These are phyloP conservation scores for Furcasterigmium sp. DNA, from an alignment of 2,329 filamentous ascomycete species.

Conservation along the genomic window DNA sequence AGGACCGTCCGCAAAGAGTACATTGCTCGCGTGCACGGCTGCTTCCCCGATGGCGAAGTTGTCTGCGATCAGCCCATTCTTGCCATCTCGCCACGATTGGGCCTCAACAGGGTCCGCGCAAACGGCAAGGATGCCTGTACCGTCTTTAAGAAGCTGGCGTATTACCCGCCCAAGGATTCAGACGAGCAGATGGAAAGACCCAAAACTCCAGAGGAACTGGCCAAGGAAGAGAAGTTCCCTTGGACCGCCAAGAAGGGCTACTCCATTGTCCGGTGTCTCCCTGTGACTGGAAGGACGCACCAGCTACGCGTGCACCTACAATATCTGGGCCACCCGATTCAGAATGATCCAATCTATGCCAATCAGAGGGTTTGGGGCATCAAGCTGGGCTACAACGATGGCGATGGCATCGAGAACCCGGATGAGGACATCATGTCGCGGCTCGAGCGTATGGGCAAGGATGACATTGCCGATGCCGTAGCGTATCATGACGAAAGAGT, in stretches of 20 bases:
- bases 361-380: conserved; percentile 89
- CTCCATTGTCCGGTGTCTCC: conserved; percentile 89
- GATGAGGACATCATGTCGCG: conserved; percentile 89
- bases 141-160: conserved; percentile 88
- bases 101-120: conserved; percentile 88
- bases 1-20: conserved; percentile 94
- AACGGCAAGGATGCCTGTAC: conserved; percentile 87
- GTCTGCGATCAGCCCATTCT: conserved; percentile 92
- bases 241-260: conserved; percentile 67
- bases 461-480: conserved; percentile 83
- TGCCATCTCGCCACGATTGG: conserved; percentile 89
- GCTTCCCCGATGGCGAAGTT: conserved; percentile 87
- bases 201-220: conserved; percentile 16
- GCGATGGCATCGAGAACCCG: conserved; percentile 62
- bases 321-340: conserved; percentile 88
- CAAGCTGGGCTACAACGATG: conserved; percentile 63
- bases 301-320: conserved; percentile 94
- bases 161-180: conserved; percentile 59
- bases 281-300: conserved; percentile 89
- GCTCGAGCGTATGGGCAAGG: conserved; percentile 86
- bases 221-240: conserved; percentile 23
- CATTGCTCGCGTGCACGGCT: conserved; percentile 81
- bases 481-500: conserved; percentile 95
- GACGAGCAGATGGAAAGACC: conserved; percentile 9
- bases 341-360: conserved; percentile 96